Conservation (phyloP, 2,329 filamentous ascomycete genomes). For the Davidsoniella virescens region DNA sequence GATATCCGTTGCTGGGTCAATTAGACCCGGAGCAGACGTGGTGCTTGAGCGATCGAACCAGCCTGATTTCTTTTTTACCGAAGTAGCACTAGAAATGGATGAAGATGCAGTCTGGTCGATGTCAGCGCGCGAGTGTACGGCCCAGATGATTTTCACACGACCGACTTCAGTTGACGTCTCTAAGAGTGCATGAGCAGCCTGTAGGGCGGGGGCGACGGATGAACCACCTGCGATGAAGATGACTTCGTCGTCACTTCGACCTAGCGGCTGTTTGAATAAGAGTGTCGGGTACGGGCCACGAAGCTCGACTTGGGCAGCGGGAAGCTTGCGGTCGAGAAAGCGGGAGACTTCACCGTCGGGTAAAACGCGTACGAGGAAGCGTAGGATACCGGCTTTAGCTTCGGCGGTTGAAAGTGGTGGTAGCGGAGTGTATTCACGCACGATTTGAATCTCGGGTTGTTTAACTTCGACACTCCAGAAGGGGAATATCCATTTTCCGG, state of each 20-base stretch:
- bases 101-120: conserved; percentile 21
- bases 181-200: conserved; percentile 52
- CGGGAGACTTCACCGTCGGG: conserved; percentile 69
- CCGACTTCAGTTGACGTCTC: conserved; percentile 17
- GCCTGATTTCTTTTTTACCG: neutral
- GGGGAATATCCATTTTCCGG: conserved; percentile 29
- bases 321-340: conserved; percentile 52
- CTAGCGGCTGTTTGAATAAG: conserved; percentile 24
- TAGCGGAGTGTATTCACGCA: conserved; percentile 77
- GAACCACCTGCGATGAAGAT: conserved; percentile 87
- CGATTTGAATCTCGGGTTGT: conserved; percentile 86
- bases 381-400: conserved; percentile 30
- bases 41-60: conserved; percentile 15
- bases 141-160: conserved; percentile 64
- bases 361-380: conserved; percentile 66
- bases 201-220: conserved; percentile 77
- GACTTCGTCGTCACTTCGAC: conserved; percentile 26
- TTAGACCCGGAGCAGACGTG: conserved; percentile 5
- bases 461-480: conserved; percentile 87
- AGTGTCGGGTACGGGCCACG: conserved; percentile 66
- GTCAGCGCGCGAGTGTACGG: conserved; percentile 43
- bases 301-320: conserved; percentile 52
- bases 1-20: conserved; percentile 15
- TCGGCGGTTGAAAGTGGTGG: conserved; percentile 31
- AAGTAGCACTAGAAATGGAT: neutral